Evolutionary conservation across 192 early-diverging fungal genomes (phyloP).

Genomic region (Lunasporangiospora selenospora): DNA sequence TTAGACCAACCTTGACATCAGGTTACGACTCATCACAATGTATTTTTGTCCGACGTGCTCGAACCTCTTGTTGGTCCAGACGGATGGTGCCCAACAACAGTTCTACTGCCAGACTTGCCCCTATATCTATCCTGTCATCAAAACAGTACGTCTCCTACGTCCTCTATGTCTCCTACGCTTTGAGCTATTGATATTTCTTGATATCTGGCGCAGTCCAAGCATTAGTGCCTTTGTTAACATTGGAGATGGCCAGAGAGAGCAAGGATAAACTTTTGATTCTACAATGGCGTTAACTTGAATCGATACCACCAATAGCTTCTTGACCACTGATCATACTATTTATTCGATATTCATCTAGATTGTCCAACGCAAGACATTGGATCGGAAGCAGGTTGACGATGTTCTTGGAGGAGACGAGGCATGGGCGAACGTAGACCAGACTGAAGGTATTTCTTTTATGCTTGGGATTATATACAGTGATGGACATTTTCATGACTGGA

Average conservation of each 20-base stretch:
- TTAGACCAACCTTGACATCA: not conserved
- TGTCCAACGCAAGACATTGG: constrained; percentile 67
- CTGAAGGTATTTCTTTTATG: constrained; percentile 68
- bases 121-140: constrained; percentile 76
- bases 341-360: constrained; percentile 43
- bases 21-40: constrained; percentile 53
- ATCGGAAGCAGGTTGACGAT: constrained; percentile 91
- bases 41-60: constrained; percentile 91
- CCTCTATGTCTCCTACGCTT: not conserved
- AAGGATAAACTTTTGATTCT: not conserved
- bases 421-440: constrained; percentile 85
- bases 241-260: too few species aligned
- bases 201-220: not conserved
- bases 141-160: constrained; percentile 47
- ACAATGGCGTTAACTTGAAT: not conserved
- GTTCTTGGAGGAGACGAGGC: constrained; percentile 91
- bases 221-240: not conserved
- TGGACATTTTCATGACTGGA: too few species aligned
- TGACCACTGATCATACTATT: constrained; percentile 8
- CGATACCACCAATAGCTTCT: not conserved
- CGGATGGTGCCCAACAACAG: constrained; percentile 62
- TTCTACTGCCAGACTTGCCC: constrained; percentile 89
- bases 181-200: not conserved
- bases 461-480: too few species aligned
- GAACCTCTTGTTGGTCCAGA: constrained; percentile 82